These are phyloP conservation scores for Trichoderma cornu-damae DNA, from an alignment of 2,329 filamentous ascomycete genomes.

Conservation along the genomic window DNA sequence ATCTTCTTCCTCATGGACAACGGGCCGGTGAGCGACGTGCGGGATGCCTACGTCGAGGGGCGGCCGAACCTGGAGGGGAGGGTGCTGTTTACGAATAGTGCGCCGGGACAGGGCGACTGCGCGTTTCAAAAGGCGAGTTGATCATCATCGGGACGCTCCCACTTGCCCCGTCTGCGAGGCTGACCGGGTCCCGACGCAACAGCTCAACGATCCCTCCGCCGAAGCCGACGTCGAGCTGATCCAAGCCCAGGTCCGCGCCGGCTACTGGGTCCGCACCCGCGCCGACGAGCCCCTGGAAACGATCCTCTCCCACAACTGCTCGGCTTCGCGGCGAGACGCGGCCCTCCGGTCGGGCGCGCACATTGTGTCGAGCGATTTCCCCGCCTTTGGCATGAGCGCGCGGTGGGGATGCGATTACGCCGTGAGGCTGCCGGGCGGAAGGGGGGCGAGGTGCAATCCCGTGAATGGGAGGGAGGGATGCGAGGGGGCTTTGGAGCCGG, in stretches of 20 bases:
- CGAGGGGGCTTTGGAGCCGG: slow-evolving; percentile 20
- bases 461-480: slow-evolving; percentile 23
- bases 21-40: slow-evolving; percentile 36
- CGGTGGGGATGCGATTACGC: slow-evolving; percentile 45
- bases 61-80: slow-evolving; percentile 38
- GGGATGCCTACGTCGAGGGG: slow-evolving; percentile 36
- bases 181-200: neutral
- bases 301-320: slow-evolving; percentile 35
- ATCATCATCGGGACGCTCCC: neutral
- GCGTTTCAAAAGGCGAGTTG: slow-evolving; percentile 41
- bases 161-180: neutral
- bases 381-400: slow-evolving; percentile 41
- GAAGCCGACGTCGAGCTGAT: slow-evolving; percentile 36
- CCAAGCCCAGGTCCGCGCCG: slow-evolving; percentile 39
- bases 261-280: slow-evolving; percentile 46
- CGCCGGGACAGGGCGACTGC: slow-evolving; percentile 41
- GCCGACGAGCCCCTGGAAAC: slow-evolving; percentile 43
- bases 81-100: slow-evolving; percentile 45
- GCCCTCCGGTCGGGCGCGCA: slow-evolving; percentile 45
- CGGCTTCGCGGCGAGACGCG: slow-evolving; percentile 36
- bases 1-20: slow-evolving; percentile 51
- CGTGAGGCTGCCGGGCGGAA: slow-evolving; percentile 23
- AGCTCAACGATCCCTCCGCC: slow-evolving; percentile 41
- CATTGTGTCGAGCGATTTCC: slow-evolving; percentile 46
- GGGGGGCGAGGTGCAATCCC: slow-evolving; percentile 32